Base-by-base conservation (phyloP, 2,329 filamentous ascomycete species). In the Venturia nashicola region DNA sequence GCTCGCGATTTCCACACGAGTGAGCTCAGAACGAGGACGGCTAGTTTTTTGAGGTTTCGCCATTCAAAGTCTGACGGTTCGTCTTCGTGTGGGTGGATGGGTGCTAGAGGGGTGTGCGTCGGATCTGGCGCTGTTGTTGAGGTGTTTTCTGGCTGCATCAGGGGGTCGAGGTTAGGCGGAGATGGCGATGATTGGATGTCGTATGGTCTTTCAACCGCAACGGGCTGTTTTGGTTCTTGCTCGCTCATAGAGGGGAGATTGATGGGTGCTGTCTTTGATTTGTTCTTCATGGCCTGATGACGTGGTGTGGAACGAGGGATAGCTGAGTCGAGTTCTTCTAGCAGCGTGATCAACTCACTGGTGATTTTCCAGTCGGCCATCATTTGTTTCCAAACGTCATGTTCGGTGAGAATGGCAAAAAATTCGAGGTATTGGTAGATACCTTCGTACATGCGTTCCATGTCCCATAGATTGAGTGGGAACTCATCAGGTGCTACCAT, bases 361-460 rank as follows among this genome's bases (percentile, higher is more conserved):
- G 90, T 86, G 46, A 91, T 86, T 73, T 97, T 91, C 89, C 93
- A 97, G 67, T 96, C 88, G 61, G 95, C 90, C 46, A 97, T 82
- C 67, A 95, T 87, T 51, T 85, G 83, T 67, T 95, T 90, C 79
- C 91, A 91, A 61, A 90, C 87, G 54, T 87, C 82, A 69, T 93
- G 88, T 71, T 96, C 92, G 0, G 90, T 91, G 36, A 96, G 84
- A 0, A 94, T 92, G 18, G 89, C 91, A 63, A 97, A 88, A 72
- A 97, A 96, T 69, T 97, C 92, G 1, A 97, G 84, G 71, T 96
- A 96, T 74, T 97, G 92, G 61, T 92, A 91, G 0, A 97, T 85
- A 0, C 93, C 93, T 71, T 97, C 93, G 73, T 96, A 96, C 65
- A 95, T 93, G 16, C 93, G 86, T 73, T 97, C 93, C 88, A 97